phyloP scores from a whole-genome alignment of 352 stramenopile species.

The Globisporangium carolinianum region DNA sequence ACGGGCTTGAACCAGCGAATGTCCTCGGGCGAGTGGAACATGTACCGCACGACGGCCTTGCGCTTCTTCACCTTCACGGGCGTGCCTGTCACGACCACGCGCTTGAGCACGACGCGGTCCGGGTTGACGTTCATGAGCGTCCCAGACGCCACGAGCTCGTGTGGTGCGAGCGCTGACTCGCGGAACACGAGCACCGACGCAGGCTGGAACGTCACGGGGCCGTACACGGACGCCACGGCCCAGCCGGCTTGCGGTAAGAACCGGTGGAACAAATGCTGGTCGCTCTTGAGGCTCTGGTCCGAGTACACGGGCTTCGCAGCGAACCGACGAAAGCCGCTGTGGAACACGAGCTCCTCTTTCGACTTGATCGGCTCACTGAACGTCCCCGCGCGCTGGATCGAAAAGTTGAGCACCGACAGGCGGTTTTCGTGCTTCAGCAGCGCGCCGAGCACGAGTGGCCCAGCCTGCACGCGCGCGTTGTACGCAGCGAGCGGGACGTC shows the following conservation, averaged over 20 bases:
- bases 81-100: slow-evolving; percentile 97
- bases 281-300: slow-evolving; percentile 97
- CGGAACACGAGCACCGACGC: slow-evolving; percentile 95
- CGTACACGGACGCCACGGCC: slow-evolving; percentile 88
- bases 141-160: slow-evolving; percentile 91
- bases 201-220: slow-evolving; percentile 95
- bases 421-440: slow-evolving; percentile 97
- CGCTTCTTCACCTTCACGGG: slow-evolving; percentile 98
- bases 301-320: slow-evolving; percentile 92
- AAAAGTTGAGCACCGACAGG: slow-evolving; percentile 97
- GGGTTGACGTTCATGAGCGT: slow-evolving; percentile 95
- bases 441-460: slow-evolving; percentile 69
- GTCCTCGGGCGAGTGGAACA: slow-evolving; percentile 99
- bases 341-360: slow-evolving; percentile 94
- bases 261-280: slow-evolving; percentile 98
- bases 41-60: slow-evolving; percentile 97
- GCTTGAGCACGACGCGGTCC: slow-evolving; percentile 97
- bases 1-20: slow-evolving; percentile 98
- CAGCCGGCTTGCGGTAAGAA: slow-evolving; percentile 91
- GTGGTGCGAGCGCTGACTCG: slow-evolving; percentile 22
- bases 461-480: slow-evolving; percentile 44
- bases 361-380: slow-evolving; percentile 92
- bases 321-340: slow-evolving; percentile 96
- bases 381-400: slow-evolving; percentile 76
- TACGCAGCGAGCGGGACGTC: slow-evolving; percentile 53